A percentile compares a stretch with the other conserved stretches of the same genome.
phyloP scores from a whole-genome alignment of 345 rosid species.

The Heritiera littoralis region DNA sequence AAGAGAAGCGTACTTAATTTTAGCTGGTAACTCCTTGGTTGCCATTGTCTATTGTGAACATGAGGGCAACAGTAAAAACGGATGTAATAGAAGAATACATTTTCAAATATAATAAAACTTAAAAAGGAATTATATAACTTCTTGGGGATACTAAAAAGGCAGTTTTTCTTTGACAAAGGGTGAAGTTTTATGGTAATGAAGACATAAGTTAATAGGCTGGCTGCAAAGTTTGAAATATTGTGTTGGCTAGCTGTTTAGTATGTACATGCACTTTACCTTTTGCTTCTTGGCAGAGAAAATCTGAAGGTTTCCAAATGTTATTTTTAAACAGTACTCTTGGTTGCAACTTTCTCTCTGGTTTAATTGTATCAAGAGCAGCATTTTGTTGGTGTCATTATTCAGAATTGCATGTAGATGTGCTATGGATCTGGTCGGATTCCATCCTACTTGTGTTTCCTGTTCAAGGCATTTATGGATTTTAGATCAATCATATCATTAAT shows the following conservation, averaged over 20 bases:
- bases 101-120: neutral
- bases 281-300: neutral
- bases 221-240: neutral
- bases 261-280: neutral
- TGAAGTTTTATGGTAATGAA: neutral
- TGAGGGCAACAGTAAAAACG: neutral
- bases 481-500: neutral
- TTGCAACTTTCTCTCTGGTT: neutral
- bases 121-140: neutral
- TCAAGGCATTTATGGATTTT: neutral
- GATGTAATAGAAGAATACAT: neutral
- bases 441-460: neutral
- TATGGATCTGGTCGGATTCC: neutral
- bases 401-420: neutral
- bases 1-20: neutral
- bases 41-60: neutral
- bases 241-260: neutral
- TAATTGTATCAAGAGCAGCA: neutral
- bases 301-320: neutral
- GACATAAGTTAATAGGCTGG: neutral
- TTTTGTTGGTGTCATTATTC: neutral
- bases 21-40: neutral
- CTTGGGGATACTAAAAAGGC: neutral
- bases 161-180: neutral
- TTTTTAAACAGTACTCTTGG: neutral